Base-by-base conservation (phyloP, 768 basidiomycete species). In the Lactarius sanguifluus region DNA sequence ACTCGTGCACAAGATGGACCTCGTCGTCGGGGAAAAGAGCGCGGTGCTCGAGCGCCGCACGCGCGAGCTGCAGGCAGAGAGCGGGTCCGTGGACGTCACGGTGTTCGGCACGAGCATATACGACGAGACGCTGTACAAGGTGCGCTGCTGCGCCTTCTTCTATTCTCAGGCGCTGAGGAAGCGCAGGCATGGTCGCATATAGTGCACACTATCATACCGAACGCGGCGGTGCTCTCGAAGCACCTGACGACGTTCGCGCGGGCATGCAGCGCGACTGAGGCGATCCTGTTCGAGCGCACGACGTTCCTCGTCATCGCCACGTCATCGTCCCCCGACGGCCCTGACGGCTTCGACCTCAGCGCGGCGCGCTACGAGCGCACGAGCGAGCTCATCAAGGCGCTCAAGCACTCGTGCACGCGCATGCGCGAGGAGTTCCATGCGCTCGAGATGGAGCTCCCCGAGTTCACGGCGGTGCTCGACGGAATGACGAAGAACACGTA, bases 221-320 rank as follows among this genome's bases (percentile, higher is more conserved):
- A 98, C 70, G 93, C 93, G 41, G 80, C 87, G n/a, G 87, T 94
- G 55, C 88, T 99, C 47, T 88, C 90, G 2, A 88, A 84, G 69
- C 95, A 98, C 71, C 85, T 99, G 20, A 85, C 88, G 8, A 92
- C 88, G 59, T 91, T 98, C 66, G 91, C 95, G 16, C 82, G 86
- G 57, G 87, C 94, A 1, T 95, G 94, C 75, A 89, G 85, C 69
- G 95, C 96, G 7, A 91, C 91, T 0, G 97, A 99, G 77, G 93
- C 94, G 64, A 89, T 98, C 72, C 85, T 98, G 47, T 98, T 99
- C 72, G 97, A 99, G 75, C 90, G 93, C 60, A 96, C 95, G 10
- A 98, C 97, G 38, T 98, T 98, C 80, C 90, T 99, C 62, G 96
- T 99, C 71, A 95, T 99, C 69, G 94, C 96, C 5, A 91, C 91